Evolutionary conservation across 129 eudicot genomes (phyloP), one percentile per base, ranked within the genome.

Genomic region (Solidago caesia): DNA sequence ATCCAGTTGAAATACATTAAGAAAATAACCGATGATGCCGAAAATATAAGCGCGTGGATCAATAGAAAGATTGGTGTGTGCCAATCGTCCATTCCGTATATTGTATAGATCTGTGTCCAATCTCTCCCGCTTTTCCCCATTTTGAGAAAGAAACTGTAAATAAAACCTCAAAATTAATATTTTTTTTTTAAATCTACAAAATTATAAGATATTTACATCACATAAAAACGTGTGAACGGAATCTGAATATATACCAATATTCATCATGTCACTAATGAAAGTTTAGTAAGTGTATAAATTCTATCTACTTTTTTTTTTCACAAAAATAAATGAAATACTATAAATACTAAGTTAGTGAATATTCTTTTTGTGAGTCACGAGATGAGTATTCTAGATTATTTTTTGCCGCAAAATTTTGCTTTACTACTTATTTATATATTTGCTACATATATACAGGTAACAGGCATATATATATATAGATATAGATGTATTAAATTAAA

Each of bases 91-190:
- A n/a, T n/a, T n/a, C n/a, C n/a, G n/a, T n/a, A n/a, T n/a, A n/a
- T n/a, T n/a, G n/a, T 79, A 16, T 92, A 92, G 93, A 92, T 92
- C 93, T 92, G 97, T 6, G 87, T 82, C 97, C 97, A 92, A 46
- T 92, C 97, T 85, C 96, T 78, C 8, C 93, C 96, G 55, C 89
- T 47, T 84, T 87, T 87, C 41, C 92, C 92, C 97, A 87, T 89
- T 70, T 11, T 72, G 58, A 41, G 14, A 64, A 45, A 41, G 14
- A 64, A 45, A 4, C 13, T 64, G 26, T 33, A 33, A 33, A 33
- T 33, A 33, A 33, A 33, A 64, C 51, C 44, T 79, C n/a, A 64
- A 70, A 43, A 3, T 33, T n/a, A n/a, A n/a, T n/a, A n/a, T n/a
- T n/a, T n/a, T n/a, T n/a, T n/a, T 33, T 21, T 21, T 21, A 21